Percentiles rank a stretch among this genome's conserved stretches.
Evolutionary conservation across 768 basidiomycete genomes (phyloP).

Genomic region (Clitopilus passeckerianus): DNA sequence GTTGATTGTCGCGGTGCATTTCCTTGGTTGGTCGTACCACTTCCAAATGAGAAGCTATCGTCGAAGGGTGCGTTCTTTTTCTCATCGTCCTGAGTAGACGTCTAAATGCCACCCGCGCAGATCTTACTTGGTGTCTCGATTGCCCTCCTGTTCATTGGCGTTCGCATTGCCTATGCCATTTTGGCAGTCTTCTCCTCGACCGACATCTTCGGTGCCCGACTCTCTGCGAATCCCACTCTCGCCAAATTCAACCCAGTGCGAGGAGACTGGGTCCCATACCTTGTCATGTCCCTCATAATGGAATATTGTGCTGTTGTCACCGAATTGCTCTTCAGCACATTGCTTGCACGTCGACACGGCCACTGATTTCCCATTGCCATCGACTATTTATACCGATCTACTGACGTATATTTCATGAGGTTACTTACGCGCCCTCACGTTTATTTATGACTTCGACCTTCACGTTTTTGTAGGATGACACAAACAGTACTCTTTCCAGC

Average conservation of each 20-base stretch:
- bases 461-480: conserved; percentile 5
- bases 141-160: conserved; percentile 58
- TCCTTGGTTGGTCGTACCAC: conserved; percentile 40
- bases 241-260: conserved; percentile 52
- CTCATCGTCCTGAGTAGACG: neutral
- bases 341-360: conserved; percentile 29
- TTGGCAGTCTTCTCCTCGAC: conserved; percentile 55
- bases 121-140: conserved; percentile 48
- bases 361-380: neutral
- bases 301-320: conserved; percentile 48
- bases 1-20: conserved; percentile 30
- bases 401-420: neutral
- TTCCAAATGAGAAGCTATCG: conserved; percentile 42
- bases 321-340: conserved; percentile 41
- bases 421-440: conserved; percentile 2
- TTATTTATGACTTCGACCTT: conserved; percentile 3
- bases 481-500: neutral
- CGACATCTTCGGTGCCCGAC: conserved; percentile 31
- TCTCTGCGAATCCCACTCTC: conserved; percentile 35
- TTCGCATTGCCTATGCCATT: conserved; percentile 52
- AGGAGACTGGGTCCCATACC: conserved; percentile 54
- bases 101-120: conserved; percentile 23
- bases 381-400: neutral
- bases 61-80: conserved; percentile 29
- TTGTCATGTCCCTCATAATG: conserved; percentile 56